These are phyloP conservation scores for Mycena belliarum DNA, from an alignment of 768 basidiomycete species.

Conservation along the genomic window DNA sequence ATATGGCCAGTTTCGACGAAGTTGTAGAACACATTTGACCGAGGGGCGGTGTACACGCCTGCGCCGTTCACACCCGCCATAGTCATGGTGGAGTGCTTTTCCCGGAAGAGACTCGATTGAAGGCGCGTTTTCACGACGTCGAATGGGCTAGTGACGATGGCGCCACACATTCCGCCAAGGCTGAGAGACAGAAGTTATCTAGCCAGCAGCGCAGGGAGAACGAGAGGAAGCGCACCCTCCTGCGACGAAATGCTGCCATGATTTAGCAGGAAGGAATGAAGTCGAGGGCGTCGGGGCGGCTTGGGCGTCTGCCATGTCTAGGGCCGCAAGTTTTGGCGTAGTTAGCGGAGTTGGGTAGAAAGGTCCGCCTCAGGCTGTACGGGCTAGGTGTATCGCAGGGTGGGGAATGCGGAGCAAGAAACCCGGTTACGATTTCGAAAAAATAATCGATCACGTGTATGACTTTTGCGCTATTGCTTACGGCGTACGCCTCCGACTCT, in stretches of 20 bases:
- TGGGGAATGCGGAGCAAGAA: too few species aligned
- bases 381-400: too few species aligned
- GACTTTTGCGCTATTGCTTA: too few species aligned
- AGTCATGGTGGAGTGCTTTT: conserved; percentile 40
- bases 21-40: conserved; percentile 72
- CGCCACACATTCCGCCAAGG: conserved; percentile 96
- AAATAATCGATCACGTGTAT: background rate
- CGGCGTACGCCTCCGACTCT: too few species aligned
- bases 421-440: too few species aligned
- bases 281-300: conserved; percentile 33
- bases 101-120: conserved; percentile 82
- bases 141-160: conserved; percentile 94
- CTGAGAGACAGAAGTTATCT: conserved; percentile 47
- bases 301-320: conserved; percentile 25
- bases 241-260: conserved; percentile 83
- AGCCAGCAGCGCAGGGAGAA: background rate
- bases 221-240: conserved; percentile 66
- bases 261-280: conserved; percentile 62
- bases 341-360: too few species aligned
- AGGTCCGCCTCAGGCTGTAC: too few species aligned
- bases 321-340: background rate
- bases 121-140: conserved; percentile 98
- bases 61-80: conserved; percentile 40
- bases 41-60: conserved; percentile 39
- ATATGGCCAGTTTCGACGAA: conserved; percentile 95